Base-by-base conservation (phyloP, 192 early-diverging fungal species). In the Spizellomyces punctatus region DNA sequence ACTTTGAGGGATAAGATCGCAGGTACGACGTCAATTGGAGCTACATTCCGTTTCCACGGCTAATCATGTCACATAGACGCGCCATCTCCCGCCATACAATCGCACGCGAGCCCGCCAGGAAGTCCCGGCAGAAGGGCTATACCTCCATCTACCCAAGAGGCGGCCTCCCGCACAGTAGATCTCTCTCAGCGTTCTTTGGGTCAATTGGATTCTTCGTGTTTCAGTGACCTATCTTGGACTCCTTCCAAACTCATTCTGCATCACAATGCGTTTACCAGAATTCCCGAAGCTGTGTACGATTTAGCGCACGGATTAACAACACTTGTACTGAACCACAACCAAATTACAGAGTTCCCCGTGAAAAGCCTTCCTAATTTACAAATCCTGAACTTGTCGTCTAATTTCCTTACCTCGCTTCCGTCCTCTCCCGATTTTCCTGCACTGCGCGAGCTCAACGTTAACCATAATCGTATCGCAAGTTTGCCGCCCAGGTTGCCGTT, bases 401-500 rank as follows among this genome's bases (percentile, higher is more conserved):
- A 68, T 43, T n/a, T 27, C 19, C 7, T 68, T n/a, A 41, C 66
- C 16, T 12, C 46, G 27, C 27, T 36, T 36, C 27, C 27, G 27
- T 36, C 27, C 27, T 36, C 27, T 36, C 27, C 69, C 45, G 44
- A 44, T 6, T 67, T 77, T 14, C 74, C 76, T 6, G 52, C 59
- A 10, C 66, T 83, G 10, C 52, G 41, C 8, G 65, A 79, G 16
- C 65, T 85, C 21, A 77, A 82, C 60, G n/a, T 82, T 7, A 71
- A 65, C 16, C 56, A 71, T n/a, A 85, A 85, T 66, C 62, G 58
- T 14, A 61, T 81, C 64, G 5, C 57, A 6, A 36, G 57, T 21
- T 46, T 67, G 9, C 69, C 69, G 8, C 8, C 7, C n/a, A 50
- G 10, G 19, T 19, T 63, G 6, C 43, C 56, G 5, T 68, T 74